A percentile compares a stretch with the other conserved stretches of the same genome.
Evolutionary conservation across 1,284 basidiomycete genomes (phyloP).

Genomic region (Ceratobasidium sp.): DNA sequence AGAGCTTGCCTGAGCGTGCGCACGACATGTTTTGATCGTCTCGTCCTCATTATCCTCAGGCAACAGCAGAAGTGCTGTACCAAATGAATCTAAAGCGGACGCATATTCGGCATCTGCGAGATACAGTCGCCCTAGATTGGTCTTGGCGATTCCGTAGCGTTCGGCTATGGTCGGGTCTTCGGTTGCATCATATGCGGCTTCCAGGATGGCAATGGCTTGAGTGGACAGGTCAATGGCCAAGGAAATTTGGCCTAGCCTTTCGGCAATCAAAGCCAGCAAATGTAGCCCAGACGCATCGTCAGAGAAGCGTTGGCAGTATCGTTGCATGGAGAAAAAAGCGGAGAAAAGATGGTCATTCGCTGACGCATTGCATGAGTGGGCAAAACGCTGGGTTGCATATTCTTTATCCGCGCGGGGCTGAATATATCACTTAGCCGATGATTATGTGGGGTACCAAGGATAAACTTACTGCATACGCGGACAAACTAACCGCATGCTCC

Average conservation of each 20-base stretch:
- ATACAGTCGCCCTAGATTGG: constrained; percentile 84
- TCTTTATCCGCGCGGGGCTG: constrained; percentile 89
- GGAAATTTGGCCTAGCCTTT: constrained; percentile 81
- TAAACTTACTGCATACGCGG: constrained; percentile 74
- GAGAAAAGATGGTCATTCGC: constrained; percentile 64
- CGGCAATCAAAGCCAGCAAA: constrained; percentile 87
- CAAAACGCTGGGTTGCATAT: constrained; percentile 76
- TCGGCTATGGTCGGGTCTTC: constrained; percentile 84
- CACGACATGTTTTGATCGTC: constrained; percentile 56
- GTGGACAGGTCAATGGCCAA: constrained; percentile 71
- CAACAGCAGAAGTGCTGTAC: constrained; percentile 81
- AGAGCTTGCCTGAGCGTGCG: constrained; percentile 77
- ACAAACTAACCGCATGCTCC: constrained; percentile 84
- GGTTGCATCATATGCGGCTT: constrained; percentile 87
- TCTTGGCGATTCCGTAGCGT: constrained; percentile 85
- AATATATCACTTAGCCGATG: constrained; percentile 29
- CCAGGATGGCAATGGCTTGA: constrained; percentile 81
- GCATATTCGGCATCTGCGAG: constrained; percentile 72
- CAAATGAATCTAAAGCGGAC: constrained; percentile 77
- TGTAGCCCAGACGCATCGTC: constrained; percentile 83
- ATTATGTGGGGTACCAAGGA: constrained; percentile 17
- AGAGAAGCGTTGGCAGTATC: constrained; percentile 79
- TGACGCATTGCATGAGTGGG: constrained; percentile 56
- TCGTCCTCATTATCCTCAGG: constrained; percentile 62
- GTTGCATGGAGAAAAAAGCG: constrained; percentile 83